Evolutionary conservation across 306 rosid species (phyloP).

Genomic region (Quercus berberidifolia): DNA sequence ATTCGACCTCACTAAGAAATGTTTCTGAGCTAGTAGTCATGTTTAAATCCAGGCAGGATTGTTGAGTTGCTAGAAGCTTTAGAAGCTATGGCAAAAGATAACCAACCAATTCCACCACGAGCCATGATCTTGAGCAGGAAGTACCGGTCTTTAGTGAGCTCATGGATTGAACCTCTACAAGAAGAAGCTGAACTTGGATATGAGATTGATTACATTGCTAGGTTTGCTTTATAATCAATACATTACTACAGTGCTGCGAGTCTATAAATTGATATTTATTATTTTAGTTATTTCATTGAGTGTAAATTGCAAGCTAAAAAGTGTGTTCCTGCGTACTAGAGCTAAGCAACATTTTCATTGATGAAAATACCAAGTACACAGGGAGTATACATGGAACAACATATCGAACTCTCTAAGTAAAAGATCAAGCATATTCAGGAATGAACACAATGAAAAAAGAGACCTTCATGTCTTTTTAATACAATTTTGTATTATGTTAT

Average conservation of each 20-base stretch:
- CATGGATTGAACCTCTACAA: slow-evolving; percentile 98
- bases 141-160: slow-evolving; percentile 89
- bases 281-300: neutral
- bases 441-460: too few relatives aligned
- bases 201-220: slow-evolving; percentile 91
- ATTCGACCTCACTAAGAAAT: neutral
- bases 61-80: slow-evolving; percentile 84
- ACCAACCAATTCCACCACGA: slow-evolving; percentile 73
- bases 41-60: slow-evolving; percentile 70
- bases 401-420: too few relatives aligned
- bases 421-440: too few relatives aligned
- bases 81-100: slow-evolving; percentile 78
- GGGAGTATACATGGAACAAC: too few relatives aligned
- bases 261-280: neutral
- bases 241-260: slow-evolving; percentile 15
- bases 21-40: slow-evolving; percentile 21
- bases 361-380: too few relatives aligned
- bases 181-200: slow-evolving; percentile 97
- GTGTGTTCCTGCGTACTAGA: neutral
- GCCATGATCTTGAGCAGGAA: slow-evolving; percentile 96
- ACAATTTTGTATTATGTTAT: neutral
- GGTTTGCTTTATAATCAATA: slow-evolving; percentile 37
- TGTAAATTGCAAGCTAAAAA: neutral
- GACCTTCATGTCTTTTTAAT: neutral
- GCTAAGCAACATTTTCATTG: neutral